Base-by-base conservation (phyloP, 176 grass and related monocot species). In the Musa troglodytarum region DNA sequence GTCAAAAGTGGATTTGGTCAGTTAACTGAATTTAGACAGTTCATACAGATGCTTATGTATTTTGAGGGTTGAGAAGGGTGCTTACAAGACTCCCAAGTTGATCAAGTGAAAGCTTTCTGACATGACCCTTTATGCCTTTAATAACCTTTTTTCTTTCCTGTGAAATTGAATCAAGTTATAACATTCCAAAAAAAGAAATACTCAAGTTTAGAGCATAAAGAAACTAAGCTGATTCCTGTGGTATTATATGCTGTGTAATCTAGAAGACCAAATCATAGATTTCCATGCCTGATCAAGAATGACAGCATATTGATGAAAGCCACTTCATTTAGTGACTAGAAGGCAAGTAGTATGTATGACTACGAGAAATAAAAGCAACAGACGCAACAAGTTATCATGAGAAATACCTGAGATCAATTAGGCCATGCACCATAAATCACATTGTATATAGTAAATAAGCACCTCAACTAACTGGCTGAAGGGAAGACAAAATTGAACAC, bases 61-160 rank as follows among this genome's bases (percentile, higher is more conserved):
- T 52, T 63, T 23, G 10, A 29, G 29, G 0, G 67, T 49, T 75
- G 20, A 16, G 52, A 50, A 63, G 17, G 79, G n/a, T 72, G 91
- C 94, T 93, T 76, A 98, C 94, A 65, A 93, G 84, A 72, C 86
- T 93, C 66, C 94, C 94, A 89, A 84, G 89, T 84, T 98, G 86
- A 89, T 83, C 81, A 4, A 91, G 70, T 85, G 88, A 86, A 77
- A 93, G 88, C 78, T 89, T 93, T 82, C 80, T 87, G 76, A 86
- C 63, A 78, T 87, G 78, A 19, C 94, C 88, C 80, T 98, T 98
- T 86, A 98, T 83, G 79, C 88, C 80, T 88, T 98, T 98, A 74
- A 93, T 79, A 52, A 98, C 91, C 67, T 89, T 98, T 83, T 98
- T 93, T 70, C 94, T 91, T 78, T 98, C 94, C 93, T 97, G 85